Percentiles rank a stretch among this genome's conserved stretches.
These are phyloP conservation scores for Mucuna pruriens DNA, from an alignment of 306 rosid genomes.

Conservation along the genomic window DNA sequence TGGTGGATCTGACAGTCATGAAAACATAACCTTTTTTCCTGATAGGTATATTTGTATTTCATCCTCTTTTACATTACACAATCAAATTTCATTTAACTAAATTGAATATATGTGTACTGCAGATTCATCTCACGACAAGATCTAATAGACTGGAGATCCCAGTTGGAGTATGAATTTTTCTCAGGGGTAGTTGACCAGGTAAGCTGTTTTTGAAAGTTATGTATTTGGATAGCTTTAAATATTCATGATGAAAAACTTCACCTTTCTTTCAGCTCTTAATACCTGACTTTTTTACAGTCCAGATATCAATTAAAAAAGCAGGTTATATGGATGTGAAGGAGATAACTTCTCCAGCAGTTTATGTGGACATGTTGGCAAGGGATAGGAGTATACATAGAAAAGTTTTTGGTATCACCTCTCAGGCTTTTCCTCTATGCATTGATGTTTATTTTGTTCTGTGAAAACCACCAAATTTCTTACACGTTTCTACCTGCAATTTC, in stretches of 20 bases:
- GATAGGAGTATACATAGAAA: constrained; percentile 78
- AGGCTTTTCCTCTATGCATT: neutral
- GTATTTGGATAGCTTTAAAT: constrained; percentile 6
- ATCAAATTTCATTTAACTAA: constrained; percentile 31
- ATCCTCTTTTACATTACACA: neutral
- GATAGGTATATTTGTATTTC: constrained; percentile 60
- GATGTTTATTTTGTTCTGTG: constrained; percentile 27
- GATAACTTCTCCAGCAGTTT: constrained; percentile 67
- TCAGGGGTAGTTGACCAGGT: constrained; percentile 70
- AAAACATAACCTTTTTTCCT: constrained; percentile 55
- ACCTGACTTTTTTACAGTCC: constrained; percentile 97
- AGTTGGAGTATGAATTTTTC: constrained; percentile 70
- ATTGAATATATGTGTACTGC: constrained; percentile 43
- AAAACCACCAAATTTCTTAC: neutral
- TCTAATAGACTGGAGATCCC: constrained; percentile 88
- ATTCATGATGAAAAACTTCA: constrained; percentile 37
- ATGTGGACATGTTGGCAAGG: constrained; percentile 74
- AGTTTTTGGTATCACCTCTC: constrained; percentile 76
- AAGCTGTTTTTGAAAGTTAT: constrained; percentile 38
- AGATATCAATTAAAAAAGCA: constrained; percentile 77
- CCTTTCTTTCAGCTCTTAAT: constrained; percentile 64
- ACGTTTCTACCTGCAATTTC: neutral
- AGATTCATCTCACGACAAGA: constrained; percentile 90
- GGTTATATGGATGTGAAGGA: constrained; percentile 92
- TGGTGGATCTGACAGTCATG: constrained; percentile 46